Evolutionary conservation across 2,329 filamentous ascomycete species (phyloP).

Genomic region (Claviceps arundinis): DNA sequence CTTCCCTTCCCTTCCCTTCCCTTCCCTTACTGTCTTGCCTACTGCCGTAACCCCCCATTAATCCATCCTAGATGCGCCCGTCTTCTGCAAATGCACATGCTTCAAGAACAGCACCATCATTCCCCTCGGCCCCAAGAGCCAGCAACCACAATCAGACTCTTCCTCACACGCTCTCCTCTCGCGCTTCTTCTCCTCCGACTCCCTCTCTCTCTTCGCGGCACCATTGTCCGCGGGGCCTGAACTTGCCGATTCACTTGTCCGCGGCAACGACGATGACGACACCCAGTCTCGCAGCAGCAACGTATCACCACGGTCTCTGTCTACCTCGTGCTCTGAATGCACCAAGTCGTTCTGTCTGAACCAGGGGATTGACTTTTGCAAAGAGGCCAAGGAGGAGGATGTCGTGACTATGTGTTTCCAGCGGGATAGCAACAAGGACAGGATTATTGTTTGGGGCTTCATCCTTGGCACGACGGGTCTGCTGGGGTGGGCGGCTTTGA

Average conservation of each 20-base stretch:
- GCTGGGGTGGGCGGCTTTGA: constrained; percentile 45
- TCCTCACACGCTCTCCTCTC: constrained; percentile 9
- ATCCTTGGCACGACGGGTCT: constrained; percentile 44
- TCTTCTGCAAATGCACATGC: constrained; percentile 59
- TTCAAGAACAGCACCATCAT: constrained; percentile 58
- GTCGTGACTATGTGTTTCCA: constrained; percentile 52
- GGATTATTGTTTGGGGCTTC: constrained; percentile 53
- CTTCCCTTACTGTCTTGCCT: background rate
- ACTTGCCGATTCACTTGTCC: background rate
- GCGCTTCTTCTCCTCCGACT: constrained; percentile 9
- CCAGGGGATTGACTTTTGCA: constrained; percentile 49
- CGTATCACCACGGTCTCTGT: constrained; percentile 21
- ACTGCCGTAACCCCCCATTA: background rate
- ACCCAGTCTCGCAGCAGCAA: background rate
- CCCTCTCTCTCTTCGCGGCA: constrained; percentile 9
- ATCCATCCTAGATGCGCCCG: constrained; percentile 37
- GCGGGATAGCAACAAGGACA: constrained; percentile 53
- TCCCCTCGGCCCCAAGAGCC: constrained; percentile 34
- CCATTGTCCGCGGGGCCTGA: constrained; percentile 1
- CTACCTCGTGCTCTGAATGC: constrained; percentile 44
- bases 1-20: background rate
- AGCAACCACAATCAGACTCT: constrained; percentile 17
- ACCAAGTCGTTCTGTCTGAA: constrained; percentile 51
- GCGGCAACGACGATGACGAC: background rate
- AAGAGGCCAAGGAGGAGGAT: constrained; percentile 46